A percentile compares a stretch with the other conserved stretches of the same genome.
These are phyloP conservation scores for Erodium texanum DNA, from an alignment of 441 rosid genomes.

Conservation along the genomic window DNA sequence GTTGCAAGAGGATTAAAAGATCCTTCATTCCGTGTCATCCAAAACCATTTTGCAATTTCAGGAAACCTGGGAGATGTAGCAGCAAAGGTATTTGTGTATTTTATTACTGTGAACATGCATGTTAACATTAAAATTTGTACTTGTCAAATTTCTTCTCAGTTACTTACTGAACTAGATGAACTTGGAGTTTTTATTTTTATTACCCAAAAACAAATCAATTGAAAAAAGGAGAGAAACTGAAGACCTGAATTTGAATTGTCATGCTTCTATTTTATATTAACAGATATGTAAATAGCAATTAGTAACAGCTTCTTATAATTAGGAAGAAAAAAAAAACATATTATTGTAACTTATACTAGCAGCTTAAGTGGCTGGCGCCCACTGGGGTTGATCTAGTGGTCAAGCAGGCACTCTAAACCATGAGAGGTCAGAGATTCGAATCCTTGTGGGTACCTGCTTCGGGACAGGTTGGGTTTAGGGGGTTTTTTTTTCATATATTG, in stretches of 20 bases:
- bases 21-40: constrained; percentile 91
- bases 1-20: constrained; percentile 93
- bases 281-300: neutral
- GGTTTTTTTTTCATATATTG: too few species aligned
- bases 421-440: too few species aligned
- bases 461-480: too few species aligned
- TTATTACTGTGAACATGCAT: neutral
- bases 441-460: too few species aligned
- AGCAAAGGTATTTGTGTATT: constrained; percentile 57
- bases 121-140: neutral
- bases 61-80: constrained; percentile 92
- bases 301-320: neutral
- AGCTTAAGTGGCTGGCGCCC: neutral
- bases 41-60: constrained; percentile 76
- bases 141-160: neutral
- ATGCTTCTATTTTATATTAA: constrained; percentile 1
- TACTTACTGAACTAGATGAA: neutral
- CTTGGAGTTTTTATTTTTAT: neutral
- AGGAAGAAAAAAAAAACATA: neutral
- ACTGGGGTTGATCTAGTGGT: too few species aligned
- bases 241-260: neutral
- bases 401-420: too few species aligned
- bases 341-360: neutral
- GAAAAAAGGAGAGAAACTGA: neutral
- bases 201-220: too few species aligned